These are phyloP conservation scores for Cornus suecica DNA, from an alignment of 148 eudicot species.

Conservation along the genomic window DNA sequence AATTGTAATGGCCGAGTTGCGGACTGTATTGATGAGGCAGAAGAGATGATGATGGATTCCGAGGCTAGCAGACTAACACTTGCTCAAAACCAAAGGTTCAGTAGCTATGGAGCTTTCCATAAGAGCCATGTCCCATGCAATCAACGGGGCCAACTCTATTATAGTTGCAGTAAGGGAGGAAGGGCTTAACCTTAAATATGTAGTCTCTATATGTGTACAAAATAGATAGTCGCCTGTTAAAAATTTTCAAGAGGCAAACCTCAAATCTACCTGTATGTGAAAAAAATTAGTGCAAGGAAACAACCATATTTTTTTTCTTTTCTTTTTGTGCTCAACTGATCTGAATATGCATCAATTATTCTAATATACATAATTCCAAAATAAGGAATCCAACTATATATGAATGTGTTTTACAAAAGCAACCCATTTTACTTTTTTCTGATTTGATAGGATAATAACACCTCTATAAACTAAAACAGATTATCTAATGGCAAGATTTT, in stretches of 20 bases:
- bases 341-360: background rate
- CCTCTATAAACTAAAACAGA: background rate
- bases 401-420: too few species aligned
- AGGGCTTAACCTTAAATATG: background rate
- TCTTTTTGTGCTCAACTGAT: background rate
- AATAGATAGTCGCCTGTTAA: background rate
- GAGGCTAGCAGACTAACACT: slow-evolving; percentile 2
- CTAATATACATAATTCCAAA: background rate
- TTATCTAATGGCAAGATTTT: too few species aligned
- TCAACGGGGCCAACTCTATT: background rate
- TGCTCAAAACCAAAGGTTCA: background rate
- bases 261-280: background rate
- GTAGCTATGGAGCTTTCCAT: background rate
- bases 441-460: background rate
- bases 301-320: background rate
- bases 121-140: background rate
- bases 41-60: slow-evolving; percentile 5
- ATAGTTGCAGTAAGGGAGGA: background rate
- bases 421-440: background rate
- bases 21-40: background rate
- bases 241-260: background rate
- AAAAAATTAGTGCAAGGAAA: background rate
- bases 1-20: background rate
- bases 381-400: background rate
- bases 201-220: background rate